Conservation (phyloP, 2,329 filamentous ascomycete genomes). For the Diatrype stigma region DNA sequence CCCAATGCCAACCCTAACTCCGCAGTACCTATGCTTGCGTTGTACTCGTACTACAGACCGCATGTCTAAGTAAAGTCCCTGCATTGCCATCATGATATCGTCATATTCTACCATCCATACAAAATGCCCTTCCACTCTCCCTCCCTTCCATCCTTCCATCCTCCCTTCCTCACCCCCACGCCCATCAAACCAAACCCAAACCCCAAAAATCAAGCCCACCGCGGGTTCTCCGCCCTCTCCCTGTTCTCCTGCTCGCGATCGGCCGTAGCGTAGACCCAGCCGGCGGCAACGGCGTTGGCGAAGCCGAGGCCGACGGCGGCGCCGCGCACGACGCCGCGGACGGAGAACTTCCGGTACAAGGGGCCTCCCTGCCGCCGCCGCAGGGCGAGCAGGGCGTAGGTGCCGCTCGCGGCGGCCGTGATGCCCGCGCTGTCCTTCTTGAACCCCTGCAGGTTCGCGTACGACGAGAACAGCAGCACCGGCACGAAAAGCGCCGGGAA, state of each 20-base stretch:
- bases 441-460: slow-evolving; percentile 57
- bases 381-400: slow-evolving; percentile 53
- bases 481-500: slow-evolving; percentile 49
- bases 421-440: slow-evolving; percentile 53
- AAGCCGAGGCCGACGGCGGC: slow-evolving; percentile 45
- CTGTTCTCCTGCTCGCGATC: slow-evolving; percentile 46
- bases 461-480: slow-evolving; percentile 52
- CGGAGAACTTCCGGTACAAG: slow-evolving; percentile 36
- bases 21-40: neutral
- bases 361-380: slow-evolving; percentile 37
- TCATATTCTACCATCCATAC: neutral
- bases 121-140: neutral
- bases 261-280: slow-evolving; percentile 49
- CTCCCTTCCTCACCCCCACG: no score
- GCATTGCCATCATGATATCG: neutral
- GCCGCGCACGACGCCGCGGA: slow-evolving; percentile 47
- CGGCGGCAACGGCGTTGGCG: slow-evolving; percentile 45
- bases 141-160: slow-evolving; percentile 1
- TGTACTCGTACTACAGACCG: no score
- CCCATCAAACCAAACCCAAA: no score
- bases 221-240: slow-evolving; percentile 44
- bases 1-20: neutral
- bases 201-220: no score
- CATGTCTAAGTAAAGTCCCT: neutral
- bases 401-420: slow-evolving; percentile 51